Base-by-base conservation (phyloP, 257 asterid genomes). In the Linderniella brevidens region DNA sequence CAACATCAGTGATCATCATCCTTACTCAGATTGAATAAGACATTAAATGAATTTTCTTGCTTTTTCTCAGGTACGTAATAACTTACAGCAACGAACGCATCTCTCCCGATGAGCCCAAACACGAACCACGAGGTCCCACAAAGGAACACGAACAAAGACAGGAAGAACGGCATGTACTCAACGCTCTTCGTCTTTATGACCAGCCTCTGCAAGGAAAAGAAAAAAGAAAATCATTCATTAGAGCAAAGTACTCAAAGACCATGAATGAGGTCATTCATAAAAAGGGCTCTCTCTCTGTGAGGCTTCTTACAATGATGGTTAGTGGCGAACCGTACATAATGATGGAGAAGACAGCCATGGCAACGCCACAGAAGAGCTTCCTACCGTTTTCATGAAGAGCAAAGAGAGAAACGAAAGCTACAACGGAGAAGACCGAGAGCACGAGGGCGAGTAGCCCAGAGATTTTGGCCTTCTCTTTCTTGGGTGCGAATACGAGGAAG, bases 101-200 rank as follows among this genome's bases (percentile, higher is more conserved):
- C 92, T 59, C 58, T 71, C 8, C 86, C 87, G 52, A 86, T 75
- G 19, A 86, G 74, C 51, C 94, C 94, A 58, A 68, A 86, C 46
- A 77, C 50, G 19, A 86, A 77, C 93, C 90, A 86, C 16, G 80
- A 77, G n/a, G 92, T 72, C 1, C 85, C 93, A 54, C 84, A 70
- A 39, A 86, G 20, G 82, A 86, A 86, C 15, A 71, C 82, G 50
- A 77, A 79, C 57, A 79, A 49, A 0, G 94, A 79, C 59, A 75
- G 41, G 75, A 73, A 71, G 67, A 78, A 86, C 20, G 97, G 94
- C 93, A 82, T 86, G 72, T 72, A 82, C 51, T 82, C 92, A 61
- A 79, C 93, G 46, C 94, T 79, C 57, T 77, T 86, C 18, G 94
- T 79, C 63, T 67, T 77, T 72, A 75, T 75, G 63, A 86, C 93